Evolutionary conservation across 2,329 filamentous ascomycete species (phyloP).

Genomic region (Dissoconium aciculare): DNA sequence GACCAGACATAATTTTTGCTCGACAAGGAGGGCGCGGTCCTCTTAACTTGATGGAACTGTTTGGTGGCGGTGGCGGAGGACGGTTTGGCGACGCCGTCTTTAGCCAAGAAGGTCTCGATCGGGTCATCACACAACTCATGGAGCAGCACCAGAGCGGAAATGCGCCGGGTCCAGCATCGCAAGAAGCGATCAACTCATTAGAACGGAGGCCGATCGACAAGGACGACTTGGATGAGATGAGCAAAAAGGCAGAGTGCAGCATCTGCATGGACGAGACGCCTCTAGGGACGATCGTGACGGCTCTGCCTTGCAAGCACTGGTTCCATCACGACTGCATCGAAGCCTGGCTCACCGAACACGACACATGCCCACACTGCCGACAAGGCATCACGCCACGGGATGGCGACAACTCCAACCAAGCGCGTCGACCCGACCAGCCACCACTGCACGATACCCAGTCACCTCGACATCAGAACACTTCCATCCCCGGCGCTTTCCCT

Average conservation of each 20-base stretch:
- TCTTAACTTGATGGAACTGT: constrained; percentile 1
- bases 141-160: constrained; percentile 63
- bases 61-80: constrained; percentile 10
- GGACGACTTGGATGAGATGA: constrained; percentile 49
- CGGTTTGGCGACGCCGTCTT: constrained; percentile 66
- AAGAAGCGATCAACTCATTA: constrained; percentile 57
- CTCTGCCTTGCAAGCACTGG: constrained; percentile 82
- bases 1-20: too few species aligned
- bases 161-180: constrained; percentile 67
- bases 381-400: constrained; percentile 33
- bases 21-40: constrained; percentile 2
- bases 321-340: constrained; percentile 75
- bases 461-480: constrained; percentile 12
- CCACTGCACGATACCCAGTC: constrained; percentile 19
- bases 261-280: constrained; percentile 85
- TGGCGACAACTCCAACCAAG: constrained; percentile 8
- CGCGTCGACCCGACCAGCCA: constrained; percentile 16
- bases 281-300: constrained; percentile 56
- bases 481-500: constrained; percentile 12
- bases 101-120: constrained; percentile 77
- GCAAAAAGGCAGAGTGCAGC: constrained; percentile 64
- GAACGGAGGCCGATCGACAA: constrained; percentile 53
- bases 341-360: constrained; percentile 76
- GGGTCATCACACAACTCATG: constrained; percentile 76
- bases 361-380: constrained; percentile 78